Conservation (phyloP, 495 filamentous ascomycete genomes). For the Hyaloscypha variabilis region DNA sequence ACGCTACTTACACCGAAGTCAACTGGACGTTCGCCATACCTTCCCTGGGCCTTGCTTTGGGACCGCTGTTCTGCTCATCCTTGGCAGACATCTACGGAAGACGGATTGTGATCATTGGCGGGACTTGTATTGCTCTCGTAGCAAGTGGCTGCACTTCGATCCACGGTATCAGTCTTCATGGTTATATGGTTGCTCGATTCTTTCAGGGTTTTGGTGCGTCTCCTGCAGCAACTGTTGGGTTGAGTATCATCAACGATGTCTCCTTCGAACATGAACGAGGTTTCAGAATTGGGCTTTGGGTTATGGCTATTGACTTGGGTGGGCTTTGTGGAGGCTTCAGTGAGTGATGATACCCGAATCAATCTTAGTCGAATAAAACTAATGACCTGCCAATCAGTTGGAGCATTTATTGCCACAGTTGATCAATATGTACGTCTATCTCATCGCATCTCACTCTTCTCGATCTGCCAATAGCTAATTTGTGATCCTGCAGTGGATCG, state of each 20-base stretch:
- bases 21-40: conserved; percentile 70
- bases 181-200: conserved; percentile 63
- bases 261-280: conserved; percentile 65
- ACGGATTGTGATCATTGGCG: conserved; percentile 53
- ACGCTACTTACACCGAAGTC: conserved; percentile 51
- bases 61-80: conserved; percentile 61
- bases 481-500: conserved; percentile 47
- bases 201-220: conserved; percentile 65
- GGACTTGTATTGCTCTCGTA: conserved; percentile 55
- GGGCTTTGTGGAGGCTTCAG: conserved; percentile 55
- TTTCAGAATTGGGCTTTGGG: conserved; percentile 65
- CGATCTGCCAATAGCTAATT: too few species aligned
- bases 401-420: conserved; percentile 57
- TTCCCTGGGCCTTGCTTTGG: conserved; percentile 58
- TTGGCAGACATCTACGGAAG: conserved; percentile 62
- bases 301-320: conserved; percentile 61
- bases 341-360: conserved; percentile 22
- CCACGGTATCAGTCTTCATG: conserved; percentile 40
- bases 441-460: too few species aligned
- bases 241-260: conserved; percentile 60
- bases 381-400: conserved; percentile 42
- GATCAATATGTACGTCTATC: conserved; percentile 28
- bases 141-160: conserved; percentile 39
- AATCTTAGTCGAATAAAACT: conserved; percentile 2
- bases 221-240: conserved; percentile 60